These are phyloP conservation scores for Entophlyctis helioformis DNA, from an alignment of 192 early-diverging fungal genomes.

Conservation along the genomic window DNA sequence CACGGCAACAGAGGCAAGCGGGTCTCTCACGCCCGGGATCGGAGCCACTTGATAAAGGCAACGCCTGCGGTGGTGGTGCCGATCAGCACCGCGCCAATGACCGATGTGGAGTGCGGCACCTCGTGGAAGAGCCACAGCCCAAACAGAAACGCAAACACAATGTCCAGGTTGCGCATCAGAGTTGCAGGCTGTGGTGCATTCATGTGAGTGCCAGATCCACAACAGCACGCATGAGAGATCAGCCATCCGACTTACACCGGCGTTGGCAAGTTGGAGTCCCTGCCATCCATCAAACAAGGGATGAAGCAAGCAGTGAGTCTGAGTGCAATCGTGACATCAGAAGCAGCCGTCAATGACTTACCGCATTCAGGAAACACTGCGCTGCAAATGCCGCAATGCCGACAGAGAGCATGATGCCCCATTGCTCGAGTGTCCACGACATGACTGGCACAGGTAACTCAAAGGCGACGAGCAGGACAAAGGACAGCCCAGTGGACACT, in stretches of 20 bases:
- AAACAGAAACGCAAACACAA: constrained; percentile 69
- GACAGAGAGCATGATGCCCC: constrained; percentile 28
- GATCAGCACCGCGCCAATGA: constrained; percentile 53
- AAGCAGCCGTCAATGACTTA: too few species aligned
- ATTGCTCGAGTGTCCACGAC: constrained; percentile 25
- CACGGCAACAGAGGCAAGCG: too few species aligned
- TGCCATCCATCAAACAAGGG: too few species aligned
- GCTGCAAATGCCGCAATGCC: constrained; percentile 55
- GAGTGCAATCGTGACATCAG: too few species aligned
- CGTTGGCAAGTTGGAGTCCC: constrained; percentile 61
- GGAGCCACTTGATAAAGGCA: constrained; percentile 56
- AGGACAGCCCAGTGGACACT: constrained; percentile 40
- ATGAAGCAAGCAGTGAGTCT: too few species aligned
- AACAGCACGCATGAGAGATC: too few species aligned
- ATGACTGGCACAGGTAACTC: constrained; percentile 12
- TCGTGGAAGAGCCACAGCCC: constrained; percentile 60
- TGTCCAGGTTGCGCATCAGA: constrained; percentile 71
- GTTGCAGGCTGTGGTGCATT: too few species aligned
- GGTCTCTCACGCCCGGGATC: too few species aligned
- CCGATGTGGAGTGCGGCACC: constrained; percentile 34
- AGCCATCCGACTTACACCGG: too few species aligned
- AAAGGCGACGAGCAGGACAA: constrained; percentile 22
- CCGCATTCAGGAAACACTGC: constrained; percentile 63
- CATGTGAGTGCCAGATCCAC: too few species aligned
- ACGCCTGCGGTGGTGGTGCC: constrained; percentile 46